Conservation (phyloP, 1,284 basidiomycete species). For the Cystobasidiaceae sp. region DNA sequence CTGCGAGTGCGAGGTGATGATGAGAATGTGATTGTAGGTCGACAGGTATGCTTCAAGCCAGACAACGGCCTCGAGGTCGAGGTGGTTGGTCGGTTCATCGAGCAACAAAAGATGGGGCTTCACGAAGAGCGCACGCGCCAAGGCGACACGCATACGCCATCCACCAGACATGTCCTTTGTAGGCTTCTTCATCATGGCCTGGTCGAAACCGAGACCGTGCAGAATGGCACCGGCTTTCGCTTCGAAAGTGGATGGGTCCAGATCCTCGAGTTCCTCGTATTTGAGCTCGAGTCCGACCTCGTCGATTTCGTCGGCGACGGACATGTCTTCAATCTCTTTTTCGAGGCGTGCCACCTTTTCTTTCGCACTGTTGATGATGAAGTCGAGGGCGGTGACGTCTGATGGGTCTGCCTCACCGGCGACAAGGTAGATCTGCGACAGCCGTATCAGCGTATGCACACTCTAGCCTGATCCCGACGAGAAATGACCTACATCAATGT, state of each 20-base stretch:
- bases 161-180: constrained; percentile 99
- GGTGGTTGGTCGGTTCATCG: constrained; percentile 73
- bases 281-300: constrained; percentile 78
- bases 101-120: constrained; percentile 91
- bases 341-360: constrained; percentile 95
- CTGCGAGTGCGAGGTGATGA: constrained; percentile 92
- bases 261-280: constrained; percentile 94
- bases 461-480: no score
- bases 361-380: constrained; percentile 86
- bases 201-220: constrained; percentile 90
- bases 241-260: constrained; percentile 94
- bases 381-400: constrained; percentile 93
- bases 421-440: constrained; percentile 88
- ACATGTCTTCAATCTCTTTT: constrained; percentile 89
- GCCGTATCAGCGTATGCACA: no score
- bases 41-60: constrained; percentile 98
- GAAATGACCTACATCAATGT: constrained; percentile 79
- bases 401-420: constrained; percentile 92
- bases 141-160: constrained; percentile 97
- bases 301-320: constrained; percentile 80
- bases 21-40: constrained; percentile 96
- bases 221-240: constrained; percentile 92
- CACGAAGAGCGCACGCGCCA: constrained; percentile 90
- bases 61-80: constrained; percentile 95
- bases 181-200: constrained; percentile 89